Conservation (phyloP, 768 basidiomycete genomes). For the Lactarius psammicola region DNA sequence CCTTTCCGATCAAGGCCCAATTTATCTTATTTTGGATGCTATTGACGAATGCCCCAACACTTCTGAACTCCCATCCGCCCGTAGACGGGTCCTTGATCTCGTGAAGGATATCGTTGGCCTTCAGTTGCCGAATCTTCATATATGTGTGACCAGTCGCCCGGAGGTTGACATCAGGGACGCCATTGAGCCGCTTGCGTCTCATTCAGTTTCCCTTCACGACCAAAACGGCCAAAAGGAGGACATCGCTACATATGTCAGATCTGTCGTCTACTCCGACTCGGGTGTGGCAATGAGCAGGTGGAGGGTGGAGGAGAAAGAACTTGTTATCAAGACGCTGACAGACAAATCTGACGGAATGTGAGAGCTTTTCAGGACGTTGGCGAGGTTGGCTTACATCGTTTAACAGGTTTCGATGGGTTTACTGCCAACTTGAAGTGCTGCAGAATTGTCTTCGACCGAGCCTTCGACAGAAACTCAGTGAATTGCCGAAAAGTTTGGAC, state of each 20-base stretch:
- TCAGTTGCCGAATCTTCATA: neutral
- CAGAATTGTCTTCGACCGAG: neutral
- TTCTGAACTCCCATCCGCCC: slow-evolving; percentile 46
- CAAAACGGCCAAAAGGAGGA: neutral
- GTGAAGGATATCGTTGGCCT: neutral
- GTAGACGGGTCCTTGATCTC: slow-evolving; percentile 33
- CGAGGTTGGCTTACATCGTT: neutral
- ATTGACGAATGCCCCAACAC: slow-evolving; percentile 33
- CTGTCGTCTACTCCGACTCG: neutral
- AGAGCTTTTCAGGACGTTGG: neutral
- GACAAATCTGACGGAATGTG: neutral
- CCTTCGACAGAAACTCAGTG: neutral
- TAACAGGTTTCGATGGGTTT: neutral
- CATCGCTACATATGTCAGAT: neutral
- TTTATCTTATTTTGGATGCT: slow-evolving; percentile 1
- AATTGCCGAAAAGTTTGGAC: neutral
- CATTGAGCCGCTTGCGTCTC: neutral
- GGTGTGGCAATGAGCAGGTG: slow-evolving; percentile 33
- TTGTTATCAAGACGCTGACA: neutral
- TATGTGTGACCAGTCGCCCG: neutral
- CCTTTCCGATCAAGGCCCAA: neutral
- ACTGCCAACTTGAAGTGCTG: neutral
- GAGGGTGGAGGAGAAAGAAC: slow-evolving; percentile 42
- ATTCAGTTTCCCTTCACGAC: neutral
- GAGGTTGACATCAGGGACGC: neutral